Conservation (phyloP, 2,329 filamentous ascomycete genomes). For the Trichophyton mentagrophytes region DNA sequence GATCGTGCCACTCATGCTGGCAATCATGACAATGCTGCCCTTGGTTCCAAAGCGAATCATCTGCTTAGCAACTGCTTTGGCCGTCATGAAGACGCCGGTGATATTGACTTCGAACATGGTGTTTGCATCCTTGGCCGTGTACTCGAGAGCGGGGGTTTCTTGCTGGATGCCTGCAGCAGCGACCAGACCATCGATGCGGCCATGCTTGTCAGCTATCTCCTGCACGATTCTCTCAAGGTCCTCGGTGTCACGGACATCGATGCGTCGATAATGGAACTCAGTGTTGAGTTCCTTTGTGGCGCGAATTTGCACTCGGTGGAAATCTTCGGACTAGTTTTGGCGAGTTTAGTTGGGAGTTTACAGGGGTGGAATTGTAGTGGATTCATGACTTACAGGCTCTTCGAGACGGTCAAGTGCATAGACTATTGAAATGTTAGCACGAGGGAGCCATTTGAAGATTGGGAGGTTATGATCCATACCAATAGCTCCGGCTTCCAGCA, state of each 20-base stretch:
- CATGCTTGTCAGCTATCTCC: slow-evolving; percentile 55
- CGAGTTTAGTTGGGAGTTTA: neutral
- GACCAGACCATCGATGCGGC: slow-evolving; percentile 66
- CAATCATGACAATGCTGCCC: slow-evolving; percentile 51
- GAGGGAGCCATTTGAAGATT: neutral
- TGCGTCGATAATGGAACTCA: slow-evolving; percentile 58
- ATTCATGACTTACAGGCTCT: slow-evolving; percentile 12
- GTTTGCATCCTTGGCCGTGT: slow-evolving; percentile 49
- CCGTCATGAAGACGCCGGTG: slow-evolving; percentile 51
- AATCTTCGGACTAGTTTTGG: slow-evolving; percentile 39
- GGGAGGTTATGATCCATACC: slow-evolving; percentile 16
- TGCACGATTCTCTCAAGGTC: slow-evolving; percentile 54
- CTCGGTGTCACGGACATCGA: slow-evolving; percentile 64
- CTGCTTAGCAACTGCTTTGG: slow-evolving; percentile 46
- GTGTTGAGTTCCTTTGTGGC: slow-evolving; percentile 54
- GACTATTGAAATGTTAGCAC: slow-evolving; percentile 11
- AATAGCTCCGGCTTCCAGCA: slow-evolving; percentile 61
- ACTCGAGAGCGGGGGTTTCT: slow-evolving; percentile 71
- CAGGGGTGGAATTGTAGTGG: neutral
- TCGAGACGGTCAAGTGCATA: slow-evolving; percentile 25
- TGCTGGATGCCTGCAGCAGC: slow-evolving; percentile 63
- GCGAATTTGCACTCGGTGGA: slow-evolving; percentile 50
- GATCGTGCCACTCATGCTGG: slow-evolving; percentile 49
- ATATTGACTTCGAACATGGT: slow-evolving; percentile 51
- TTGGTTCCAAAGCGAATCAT: slow-evolving; percentile 41